phyloP scores from a whole-genome alignment of 1,284 basidiomycete genomes.

The Cystobasidiaceae sp. region DNA sequence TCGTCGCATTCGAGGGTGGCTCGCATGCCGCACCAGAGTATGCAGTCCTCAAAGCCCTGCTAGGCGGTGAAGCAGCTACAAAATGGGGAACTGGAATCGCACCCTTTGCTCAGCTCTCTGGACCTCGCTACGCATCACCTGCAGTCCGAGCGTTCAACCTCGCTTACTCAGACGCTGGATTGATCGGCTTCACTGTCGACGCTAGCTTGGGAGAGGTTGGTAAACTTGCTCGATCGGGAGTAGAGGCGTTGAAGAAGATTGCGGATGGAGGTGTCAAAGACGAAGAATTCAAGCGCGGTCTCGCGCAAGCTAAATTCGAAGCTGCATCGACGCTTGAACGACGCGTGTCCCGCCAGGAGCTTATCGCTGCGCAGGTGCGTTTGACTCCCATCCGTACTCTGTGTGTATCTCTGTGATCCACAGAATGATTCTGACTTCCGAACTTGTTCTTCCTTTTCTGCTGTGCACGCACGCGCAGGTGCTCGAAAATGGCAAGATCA shows the following conservation, averaged over 20 bases:
- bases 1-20: constrained; percentile 48
- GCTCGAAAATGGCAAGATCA: constrained; percentile 45
- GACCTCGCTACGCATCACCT: constrained; percentile 45
- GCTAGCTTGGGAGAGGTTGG: constrained; percentile 58
- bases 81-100: constrained; percentile 78
- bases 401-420: background rate
- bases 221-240: constrained; percentile 55
- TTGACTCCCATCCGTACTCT: background rate
- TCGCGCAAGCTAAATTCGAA: constrained; percentile 79
- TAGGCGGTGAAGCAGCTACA: constrained; percentile 63
- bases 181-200: constrained; percentile 74
- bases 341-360: constrained; percentile 45
- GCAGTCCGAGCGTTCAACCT: constrained; percentile 65
- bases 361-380: constrained; percentile 37
- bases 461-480: constrained; percentile 21
- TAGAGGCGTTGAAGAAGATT: constrained; percentile 62
- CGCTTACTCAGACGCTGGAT: constrained; percentile 80
- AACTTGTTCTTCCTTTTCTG: background rate
- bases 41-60: constrained; percentile 67
- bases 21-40: constrained; percentile 61
- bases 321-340: constrained; percentile 65
- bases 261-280: constrained; percentile 54
- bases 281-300: constrained; percentile 70
- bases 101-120: constrained; percentile 56
- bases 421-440: no score